Conservation (phyloP, 176 grass and related monocot genomes). For the Ananas comosus region DNA sequence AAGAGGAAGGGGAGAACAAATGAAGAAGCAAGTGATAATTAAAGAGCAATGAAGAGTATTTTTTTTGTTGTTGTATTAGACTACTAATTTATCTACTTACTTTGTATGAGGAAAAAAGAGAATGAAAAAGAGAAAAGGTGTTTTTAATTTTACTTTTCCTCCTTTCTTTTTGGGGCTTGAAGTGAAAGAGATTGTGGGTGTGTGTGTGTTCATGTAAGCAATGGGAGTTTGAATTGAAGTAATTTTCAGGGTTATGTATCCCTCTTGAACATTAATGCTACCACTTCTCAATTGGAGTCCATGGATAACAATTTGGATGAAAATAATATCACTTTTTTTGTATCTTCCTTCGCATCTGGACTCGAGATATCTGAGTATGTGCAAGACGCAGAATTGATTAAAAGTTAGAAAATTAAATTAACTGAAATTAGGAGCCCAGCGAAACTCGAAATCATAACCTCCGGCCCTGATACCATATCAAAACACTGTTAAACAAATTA, state of each 20-base stretch:
- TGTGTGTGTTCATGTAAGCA: conserved; percentile 8
- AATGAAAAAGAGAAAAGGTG: not conserved
- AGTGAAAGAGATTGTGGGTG: not conserved
- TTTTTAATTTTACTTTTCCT: conserved; percentile 19
- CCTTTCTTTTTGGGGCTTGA: conserved; percentile 1
- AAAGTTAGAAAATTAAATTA: too few relatives aligned
- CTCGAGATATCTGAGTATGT: too few relatives aligned
- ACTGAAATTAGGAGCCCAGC: too few relatives aligned
- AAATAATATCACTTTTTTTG: too few relatives aligned
- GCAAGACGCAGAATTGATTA: too few relatives aligned
- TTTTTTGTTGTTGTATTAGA: conserved; percentile 30
- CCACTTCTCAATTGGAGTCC: conserved; percentile 1
- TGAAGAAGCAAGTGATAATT: conserved; percentile 21
- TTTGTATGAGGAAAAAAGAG: conserved; percentile 12
- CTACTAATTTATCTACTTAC: conserved; percentile 23
- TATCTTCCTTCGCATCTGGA: too few relatives aligned
- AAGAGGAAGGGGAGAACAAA: conserved; percentile 9
- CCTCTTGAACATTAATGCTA: not conserved
- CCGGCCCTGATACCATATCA: too few relatives aligned
- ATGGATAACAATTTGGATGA: conserved; percentile 5
- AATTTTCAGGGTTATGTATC: not conserved
- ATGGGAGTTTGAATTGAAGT: conserved; percentile 12
- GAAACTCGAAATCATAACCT: too few relatives aligned
- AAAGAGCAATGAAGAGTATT: conserved; percentile 8
- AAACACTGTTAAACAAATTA: too few relatives aligned